Conservation (phyloP, 306 rosid genomes). For the Myrica gale region DNA sequence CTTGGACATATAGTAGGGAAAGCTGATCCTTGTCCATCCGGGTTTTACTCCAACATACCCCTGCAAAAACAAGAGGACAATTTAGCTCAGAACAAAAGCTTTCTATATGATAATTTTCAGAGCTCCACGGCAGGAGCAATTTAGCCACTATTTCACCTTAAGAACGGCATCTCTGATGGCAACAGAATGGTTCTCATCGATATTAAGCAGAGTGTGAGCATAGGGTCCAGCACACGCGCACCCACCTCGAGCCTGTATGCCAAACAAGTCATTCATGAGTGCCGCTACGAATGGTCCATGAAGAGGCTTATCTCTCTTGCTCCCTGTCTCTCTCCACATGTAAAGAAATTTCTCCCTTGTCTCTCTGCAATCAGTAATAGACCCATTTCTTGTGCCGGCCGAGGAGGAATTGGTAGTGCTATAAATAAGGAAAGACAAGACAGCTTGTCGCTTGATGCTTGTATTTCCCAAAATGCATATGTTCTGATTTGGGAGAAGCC, state of each 20-base stretch:
- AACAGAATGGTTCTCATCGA: slow-evolving; percentile 48
- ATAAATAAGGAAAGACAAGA: slow-evolving; percentile 66
- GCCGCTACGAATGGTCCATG: slow-evolving; percentile 76
- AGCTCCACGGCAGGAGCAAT: neutral
- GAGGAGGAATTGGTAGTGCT: slow-evolving; percentile 42
- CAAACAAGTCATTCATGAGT: slow-evolving; percentile 72
- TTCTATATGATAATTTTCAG: neutral
- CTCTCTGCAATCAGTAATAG: neutral
- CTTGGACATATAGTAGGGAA: slow-evolving; percentile 73
- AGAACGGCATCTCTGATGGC: slow-evolving; percentile 59
- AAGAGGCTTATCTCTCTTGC: slow-evolving; percentile 61
- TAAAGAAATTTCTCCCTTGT: slow-evolving; percentile 23
- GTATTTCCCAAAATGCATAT: slow-evolving; percentile 61
- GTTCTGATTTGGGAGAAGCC: slow-evolving; percentile 54
- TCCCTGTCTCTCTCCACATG: slow-evolving; percentile 62
- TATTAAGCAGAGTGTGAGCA: slow-evolving; percentile 63
- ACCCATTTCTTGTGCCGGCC: neutral
- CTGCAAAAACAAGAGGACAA: slow-evolving; percentile 18
- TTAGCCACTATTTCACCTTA: slow-evolving; percentile 33
- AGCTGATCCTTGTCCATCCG: slow-evolving; percentile 87
- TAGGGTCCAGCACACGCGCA: slow-evolving; percentile 95
- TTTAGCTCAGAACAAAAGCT: too few species aligned
- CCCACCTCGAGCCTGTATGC: slow-evolving; percentile 86
- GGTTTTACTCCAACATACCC: slow-evolving; percentile 79
- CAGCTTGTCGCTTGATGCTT: slow-evolving; percentile 58